These are phyloP conservation scores for Sonneratia alba DNA, from an alignment of 345 rosid species.

Conservation along the genomic window DNA sequence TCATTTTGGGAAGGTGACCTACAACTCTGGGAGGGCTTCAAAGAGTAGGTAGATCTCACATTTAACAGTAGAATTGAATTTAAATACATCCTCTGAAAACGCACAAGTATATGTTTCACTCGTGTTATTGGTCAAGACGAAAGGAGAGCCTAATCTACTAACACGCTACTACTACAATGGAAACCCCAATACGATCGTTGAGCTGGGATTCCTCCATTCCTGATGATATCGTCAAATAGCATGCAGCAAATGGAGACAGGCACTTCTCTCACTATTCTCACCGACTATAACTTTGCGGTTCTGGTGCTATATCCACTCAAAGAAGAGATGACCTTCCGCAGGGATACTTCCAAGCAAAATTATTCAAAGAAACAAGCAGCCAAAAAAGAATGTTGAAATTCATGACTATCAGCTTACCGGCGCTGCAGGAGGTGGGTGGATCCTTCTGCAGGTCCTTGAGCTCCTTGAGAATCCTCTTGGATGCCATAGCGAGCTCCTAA, in stretches of 20 bases:
- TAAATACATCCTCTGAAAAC: too few relatives aligned
- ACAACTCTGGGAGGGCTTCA: too few relatives aligned
- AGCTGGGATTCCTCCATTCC: too few relatives aligned
- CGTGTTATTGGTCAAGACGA: too few relatives aligned
- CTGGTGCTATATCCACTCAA: too few relatives aligned
- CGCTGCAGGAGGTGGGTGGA: conserved; percentile 79
- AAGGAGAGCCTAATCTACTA: neutral
- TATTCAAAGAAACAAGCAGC: neutral
- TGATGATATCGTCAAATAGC: neutral
- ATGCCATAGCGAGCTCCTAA: conserved; percentile 39
- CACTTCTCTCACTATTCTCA: too few relatives aligned
- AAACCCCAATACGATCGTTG: too few relatives aligned
- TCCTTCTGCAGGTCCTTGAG: conserved; percentile 77
- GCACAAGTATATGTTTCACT: neutral
- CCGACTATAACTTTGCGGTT: too few relatives aligned
- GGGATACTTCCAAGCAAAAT: neutral
- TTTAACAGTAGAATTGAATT: neutral
- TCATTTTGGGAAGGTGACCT: neutral
- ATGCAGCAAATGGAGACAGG: neutral
- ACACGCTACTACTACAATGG: too few relatives aligned
- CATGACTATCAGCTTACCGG: conserved; percentile 24
- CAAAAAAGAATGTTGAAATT: neutral
- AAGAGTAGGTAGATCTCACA: neutral
- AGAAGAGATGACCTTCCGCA: neutral
- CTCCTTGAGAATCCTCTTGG: conserved; percentile 83